These are phyloP conservation scores for Alternaria ventricosa DNA, from an alignment of 2,329 filamentous ascomycete species.

Conservation along the genomic window DNA sequence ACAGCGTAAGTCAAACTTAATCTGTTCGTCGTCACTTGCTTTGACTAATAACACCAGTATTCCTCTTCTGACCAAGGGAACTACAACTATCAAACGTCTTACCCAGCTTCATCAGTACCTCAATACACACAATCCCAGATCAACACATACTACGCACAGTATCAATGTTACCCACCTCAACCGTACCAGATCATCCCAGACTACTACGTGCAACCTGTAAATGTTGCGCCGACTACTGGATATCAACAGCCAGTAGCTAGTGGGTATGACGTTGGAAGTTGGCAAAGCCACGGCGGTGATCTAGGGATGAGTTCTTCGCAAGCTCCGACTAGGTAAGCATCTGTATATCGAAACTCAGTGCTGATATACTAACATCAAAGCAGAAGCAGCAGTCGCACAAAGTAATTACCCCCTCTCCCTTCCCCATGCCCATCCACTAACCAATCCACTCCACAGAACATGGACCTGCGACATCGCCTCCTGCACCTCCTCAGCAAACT, in stretches of 20 bases:
- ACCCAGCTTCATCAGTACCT: slow-evolving; percentile 22
- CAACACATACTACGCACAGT: slow-evolving; percentile 38
- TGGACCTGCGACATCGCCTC: slow-evolving; percentile 40
- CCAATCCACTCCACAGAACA: slow-evolving; percentile 25
- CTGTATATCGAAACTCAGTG: not conserved
- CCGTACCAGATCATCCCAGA: slow-evolving; percentile 37
- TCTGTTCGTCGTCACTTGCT: not conserved
- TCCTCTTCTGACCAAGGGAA: slow-evolving; percentile 25
- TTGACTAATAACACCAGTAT: slow-evolving; percentile 21
- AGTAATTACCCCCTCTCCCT: slow-evolving; percentile 7
- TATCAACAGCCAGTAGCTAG: slow-evolving; percentile 18
- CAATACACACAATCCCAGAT: slow-evolving; percentile 44
- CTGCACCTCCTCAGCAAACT: slow-evolving; percentile 43
- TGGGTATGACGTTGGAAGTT: slow-evolving; percentile 18
- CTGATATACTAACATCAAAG: not conserved
- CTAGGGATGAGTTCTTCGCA: slow-evolving; percentile 2
- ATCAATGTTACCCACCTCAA: slow-evolving; percentile 38
- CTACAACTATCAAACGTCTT: slow-evolving; percentile 24
- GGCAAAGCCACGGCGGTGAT: slow-evolving; percentile 15
- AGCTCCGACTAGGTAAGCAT: slow-evolving; percentile 17
- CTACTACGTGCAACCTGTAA: slow-evolving; percentile 24
- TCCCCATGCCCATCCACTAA: not conserved
- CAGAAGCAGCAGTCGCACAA: slow-evolving; percentile 28
- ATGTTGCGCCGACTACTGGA: slow-evolving; percentile 5
- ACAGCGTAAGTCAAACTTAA: slow-evolving; percentile 21